Evolutionary conservation across 257 asterid species (phyloP).

Genomic region (Nicotiana paniculata): DNA sequence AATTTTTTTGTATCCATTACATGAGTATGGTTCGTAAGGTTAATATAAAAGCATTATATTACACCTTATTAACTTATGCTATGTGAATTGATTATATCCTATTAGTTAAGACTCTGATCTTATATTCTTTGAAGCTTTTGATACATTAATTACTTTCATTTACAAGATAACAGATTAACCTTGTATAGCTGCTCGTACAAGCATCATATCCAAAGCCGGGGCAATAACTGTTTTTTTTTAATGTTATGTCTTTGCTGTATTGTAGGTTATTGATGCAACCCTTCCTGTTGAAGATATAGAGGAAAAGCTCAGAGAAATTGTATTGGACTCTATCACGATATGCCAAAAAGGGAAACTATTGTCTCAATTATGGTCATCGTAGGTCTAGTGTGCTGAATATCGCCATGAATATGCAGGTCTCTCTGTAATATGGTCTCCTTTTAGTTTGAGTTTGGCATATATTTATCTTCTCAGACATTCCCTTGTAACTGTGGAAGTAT

Average conservation of each 20-base stretch:
- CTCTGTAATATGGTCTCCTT: neutral
- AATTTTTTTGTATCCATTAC: neutral
- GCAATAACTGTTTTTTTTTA: neutral
- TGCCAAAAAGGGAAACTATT: constrained; percentile 63
- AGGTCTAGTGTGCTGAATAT: neutral
- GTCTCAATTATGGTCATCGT: constrained; percentile 45
- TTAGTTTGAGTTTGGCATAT: neutral
- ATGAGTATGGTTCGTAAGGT: neutral
- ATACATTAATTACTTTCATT: neutral
- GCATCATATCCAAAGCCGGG: neutral
- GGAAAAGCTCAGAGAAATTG: constrained; percentile 41
- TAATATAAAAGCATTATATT: neutral
- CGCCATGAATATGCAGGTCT: neutral
- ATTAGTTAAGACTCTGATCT: neutral
- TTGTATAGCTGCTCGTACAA: neutral
- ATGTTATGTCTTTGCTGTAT: neutral
- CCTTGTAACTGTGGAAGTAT: neutral
- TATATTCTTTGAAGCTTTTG: neutral
- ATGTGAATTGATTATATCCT: neutral
- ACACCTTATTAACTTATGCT: neutral
- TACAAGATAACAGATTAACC: neutral
- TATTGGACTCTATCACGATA: constrained; percentile 34
- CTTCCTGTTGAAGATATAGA: constrained; percentile 64
- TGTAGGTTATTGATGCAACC: constrained; percentile 57
- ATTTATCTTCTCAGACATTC: neutral